Percentiles rank a stretch among this genome's conserved stretches.
Conservation (phyloP, 768 basidiomycete species). For the Leucocoprinus sp. region DNA sequence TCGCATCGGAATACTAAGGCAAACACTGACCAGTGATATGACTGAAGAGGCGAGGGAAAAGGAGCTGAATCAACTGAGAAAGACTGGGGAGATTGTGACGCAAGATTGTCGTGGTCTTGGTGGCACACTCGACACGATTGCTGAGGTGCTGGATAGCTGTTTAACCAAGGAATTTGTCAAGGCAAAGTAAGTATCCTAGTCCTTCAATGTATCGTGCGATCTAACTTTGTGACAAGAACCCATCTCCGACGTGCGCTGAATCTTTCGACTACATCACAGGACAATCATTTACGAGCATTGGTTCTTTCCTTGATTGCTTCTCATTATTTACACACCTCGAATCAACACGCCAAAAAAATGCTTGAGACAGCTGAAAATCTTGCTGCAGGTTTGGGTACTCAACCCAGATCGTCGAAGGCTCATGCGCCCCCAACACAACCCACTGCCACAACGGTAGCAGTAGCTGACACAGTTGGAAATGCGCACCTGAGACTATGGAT, state of each 20-base stretch:
- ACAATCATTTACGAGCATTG: slow-evolving; percentile 68
- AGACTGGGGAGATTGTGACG: slow-evolving; percentile 28
- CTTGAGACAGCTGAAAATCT: slow-evolving; percentile 61
- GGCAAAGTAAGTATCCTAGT: slow-evolving; percentile 43
- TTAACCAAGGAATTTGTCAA: slow-evolving; percentile 46
- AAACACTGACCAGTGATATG: background rate
- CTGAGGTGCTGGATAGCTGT: slow-evolving; percentile 46
- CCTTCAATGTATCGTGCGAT: slow-evolving; percentile 2
- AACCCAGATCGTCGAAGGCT: slow-evolving; percentile 16
- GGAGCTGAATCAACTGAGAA: slow-evolving; percentile 21
- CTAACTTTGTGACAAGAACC: slow-evolving; percentile 28
- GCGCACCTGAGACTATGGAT: slow-evolving; percentile 64
- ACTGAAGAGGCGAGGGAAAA: slow-evolving; percentile 9
- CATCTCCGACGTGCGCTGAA: slow-evolving; percentile 54
- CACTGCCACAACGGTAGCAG: slow-evolving; percentile 7
- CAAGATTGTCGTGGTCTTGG: slow-evolving; percentile 42
- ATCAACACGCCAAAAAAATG: slow-evolving; percentile 60
- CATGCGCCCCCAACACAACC: slow-evolving; percentile 3
- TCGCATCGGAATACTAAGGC: slow-evolving; percentile 20
- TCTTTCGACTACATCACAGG: slow-evolving; percentile 47
- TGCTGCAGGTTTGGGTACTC: slow-evolving; percentile 60
- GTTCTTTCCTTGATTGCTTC: slow-evolving; percentile 60
- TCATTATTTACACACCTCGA: slow-evolving; percentile 65
- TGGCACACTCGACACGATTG: slow-evolving; percentile 46
- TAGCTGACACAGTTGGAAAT: slow-evolving; percentile 39